Conservation (phyloP, 1,139 yeast genomes). For the Geotrichum histeridarum region DNA sequence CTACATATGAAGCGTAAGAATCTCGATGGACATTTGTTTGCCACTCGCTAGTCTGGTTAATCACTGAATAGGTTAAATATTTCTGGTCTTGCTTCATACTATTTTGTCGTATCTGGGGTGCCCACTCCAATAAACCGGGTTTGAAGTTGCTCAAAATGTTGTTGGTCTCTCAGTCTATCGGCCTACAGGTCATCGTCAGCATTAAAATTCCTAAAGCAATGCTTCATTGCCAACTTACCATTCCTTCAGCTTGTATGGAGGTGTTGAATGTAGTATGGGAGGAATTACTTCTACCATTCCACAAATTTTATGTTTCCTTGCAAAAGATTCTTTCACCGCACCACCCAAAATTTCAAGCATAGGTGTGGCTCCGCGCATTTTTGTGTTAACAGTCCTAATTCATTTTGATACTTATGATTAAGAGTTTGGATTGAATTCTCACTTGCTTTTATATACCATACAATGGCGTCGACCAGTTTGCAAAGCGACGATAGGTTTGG, state of each 20-base stretch:
- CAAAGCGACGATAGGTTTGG: not conserved
- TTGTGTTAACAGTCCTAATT: not conserved
- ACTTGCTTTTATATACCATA: not conserved
- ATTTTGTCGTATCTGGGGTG: slow-evolving; percentile 58
- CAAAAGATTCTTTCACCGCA: not conserved
- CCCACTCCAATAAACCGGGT: slow-evolving; percentile 68
- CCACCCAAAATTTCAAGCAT: not conserved
- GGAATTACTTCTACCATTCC: not conserved
- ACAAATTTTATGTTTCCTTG: slow-evolving; percentile 2
- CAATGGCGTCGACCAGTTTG: not conserved
- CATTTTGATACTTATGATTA: not conserved
- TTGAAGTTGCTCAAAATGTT: slow-evolving; percentile 56
- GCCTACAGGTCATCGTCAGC: slow-evolving; percentile 40
- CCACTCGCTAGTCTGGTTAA: slow-evolving; percentile 43
- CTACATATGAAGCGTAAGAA: slow-evolving; percentile 62
- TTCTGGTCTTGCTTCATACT: slow-evolving; percentile 32
- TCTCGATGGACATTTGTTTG: slow-evolving; percentile 64
- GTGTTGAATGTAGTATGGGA: not conserved
- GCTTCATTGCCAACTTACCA: not conserved
- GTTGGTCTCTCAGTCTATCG: slow-evolving; percentile 63
- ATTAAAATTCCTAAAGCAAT: not conserved
- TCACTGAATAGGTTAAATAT: slow-evolving; percentile 18
- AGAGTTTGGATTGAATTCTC: not conserved
- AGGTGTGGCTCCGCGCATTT: not conserved
- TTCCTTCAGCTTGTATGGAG: not conserved